These are phyloP conservation scores for Argentina anserina DNA, from an alignment of 306 rosid species.

Conservation along the genomic window DNA sequence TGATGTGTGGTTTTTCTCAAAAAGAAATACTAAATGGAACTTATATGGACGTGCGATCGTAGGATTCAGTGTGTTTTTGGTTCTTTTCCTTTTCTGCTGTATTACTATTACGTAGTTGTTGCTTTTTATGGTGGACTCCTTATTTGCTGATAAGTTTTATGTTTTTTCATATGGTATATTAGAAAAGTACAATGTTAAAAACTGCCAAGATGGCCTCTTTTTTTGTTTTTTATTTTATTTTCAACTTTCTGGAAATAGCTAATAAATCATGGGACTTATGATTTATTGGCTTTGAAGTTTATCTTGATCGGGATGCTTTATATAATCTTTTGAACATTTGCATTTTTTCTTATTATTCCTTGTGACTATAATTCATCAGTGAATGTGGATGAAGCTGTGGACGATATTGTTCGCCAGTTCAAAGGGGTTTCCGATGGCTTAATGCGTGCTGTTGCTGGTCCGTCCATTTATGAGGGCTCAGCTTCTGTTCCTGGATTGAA, in stretches of 20 bases:
- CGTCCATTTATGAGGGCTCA: constrained; percentile 39
- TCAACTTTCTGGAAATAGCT: neutral
- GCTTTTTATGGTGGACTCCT: neutral
- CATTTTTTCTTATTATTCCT: neutral
- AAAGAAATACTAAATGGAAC: neutral
- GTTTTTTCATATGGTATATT: neutral
- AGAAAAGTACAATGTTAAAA: neutral
- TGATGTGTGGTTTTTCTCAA: neutral
- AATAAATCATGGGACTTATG: neutral
- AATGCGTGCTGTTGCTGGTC: constrained; percentile 61
- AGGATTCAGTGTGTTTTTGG: neutral
- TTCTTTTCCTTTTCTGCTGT: neutral
- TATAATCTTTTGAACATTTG: neutral
- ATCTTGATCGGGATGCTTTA: neutral
- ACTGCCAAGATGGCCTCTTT: neutral
- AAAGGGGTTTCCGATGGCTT: constrained; percentile 94
- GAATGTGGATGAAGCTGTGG: constrained; percentile 92
- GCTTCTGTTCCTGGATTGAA: constrained; percentile 36
- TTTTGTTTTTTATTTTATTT: neutral
- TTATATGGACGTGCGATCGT: neutral
- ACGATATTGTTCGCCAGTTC: constrained; percentile 90
- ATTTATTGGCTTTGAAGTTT: neutral
- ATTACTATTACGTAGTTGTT: neutral
- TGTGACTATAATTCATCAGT: constrained; percentile 42
- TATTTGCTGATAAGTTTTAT: neutral